Base-by-base conservation (phyloP, 345 rosid species). In the Pugionium cornutum region DNA sequence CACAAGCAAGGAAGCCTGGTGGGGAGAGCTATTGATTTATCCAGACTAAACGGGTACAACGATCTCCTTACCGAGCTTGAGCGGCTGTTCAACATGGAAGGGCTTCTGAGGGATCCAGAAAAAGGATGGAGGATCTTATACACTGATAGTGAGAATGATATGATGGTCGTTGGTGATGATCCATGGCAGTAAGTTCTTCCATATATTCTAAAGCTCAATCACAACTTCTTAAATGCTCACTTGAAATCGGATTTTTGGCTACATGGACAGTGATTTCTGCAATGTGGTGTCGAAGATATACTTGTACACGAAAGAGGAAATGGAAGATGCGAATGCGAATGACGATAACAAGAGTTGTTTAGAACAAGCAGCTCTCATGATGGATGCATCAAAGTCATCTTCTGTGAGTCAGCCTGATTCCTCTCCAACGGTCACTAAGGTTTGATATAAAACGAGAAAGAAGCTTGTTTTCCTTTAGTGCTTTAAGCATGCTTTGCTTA, bases 1-100 rank as follows among this genome's bases (percentile, higher is more conserved):
- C 91, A 88, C 83, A 92, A 86, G 87, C 96, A 92, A 79, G 98
- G 97, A 64, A 92, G 87, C 70, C 74, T 81, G 76, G 94, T 92
- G 68, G 97, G 97, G 71, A 84, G 97, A 73, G 96, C 96, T 51
- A 82, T 92, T 71, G 98, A 89, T 76, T 86, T 92, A 57, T 84
- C 86, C 1, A 73, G 81, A 67, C 79, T 92, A 45, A 78, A 86
- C 40, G 87, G 90, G 39, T 92, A 92, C 39, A 63, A 48, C 36
- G 98, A 89, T 46, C 83, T 92, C 74, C 75, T 81, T 64, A 75
- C 44, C 2, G 98, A 92, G 74, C 87, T 92, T 25, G 97, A 92
- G 56, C 78, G 74, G 4, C 77, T 89, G 11, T 89, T 92, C 71
- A 61, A 81, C 81, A 87, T 92, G 94, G 96, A 92, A 77, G 97